A percentile compares a stretch with the other conserved stretches of the same genome.
Evolutionary conservation across 306 rosid species (phyloP).

Genomic region (Glycine soja): DNA sequence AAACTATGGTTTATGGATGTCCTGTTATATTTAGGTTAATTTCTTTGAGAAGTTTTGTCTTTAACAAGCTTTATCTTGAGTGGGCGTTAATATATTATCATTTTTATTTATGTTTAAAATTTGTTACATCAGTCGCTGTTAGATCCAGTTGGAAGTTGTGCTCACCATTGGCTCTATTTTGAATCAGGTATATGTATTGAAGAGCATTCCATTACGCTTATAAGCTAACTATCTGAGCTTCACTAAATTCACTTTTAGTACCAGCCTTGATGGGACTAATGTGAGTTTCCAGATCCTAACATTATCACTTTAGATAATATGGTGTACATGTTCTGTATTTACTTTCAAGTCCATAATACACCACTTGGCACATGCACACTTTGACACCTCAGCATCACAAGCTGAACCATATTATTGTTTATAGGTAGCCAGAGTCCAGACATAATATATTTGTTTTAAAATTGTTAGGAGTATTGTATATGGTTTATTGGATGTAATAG

Average conservation of each 20-base stretch:
- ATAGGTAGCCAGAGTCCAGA: neutral
- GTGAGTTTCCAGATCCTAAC: constrained; percentile 55
- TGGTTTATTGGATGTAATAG: neutral
- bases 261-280: constrained; percentile 70
- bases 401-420: too few relatives aligned
- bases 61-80: too few relatives aligned
- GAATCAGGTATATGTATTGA: constrained; percentile 68
- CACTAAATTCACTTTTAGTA: constrained; percentile 54
- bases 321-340: neutral
- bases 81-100: too few relatives aligned
- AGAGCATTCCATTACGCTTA: constrained; percentile 71
- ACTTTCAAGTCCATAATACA: neutral
- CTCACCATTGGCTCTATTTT: constrained; percentile 35
- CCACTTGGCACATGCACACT: too few relatives aligned
- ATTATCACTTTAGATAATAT: constrained; percentile 1
- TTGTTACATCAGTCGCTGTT: too few relatives aligned
- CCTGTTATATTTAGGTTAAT: too few relatives aligned
- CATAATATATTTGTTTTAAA: neutral
- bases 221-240: constrained; percentile 61
- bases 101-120: too few relatives aligned
- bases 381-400: too few relatives aligned
- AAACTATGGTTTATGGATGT: too few relatives aligned
- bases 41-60: too few relatives aligned
- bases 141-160: too few relatives aligned
- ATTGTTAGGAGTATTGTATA: neutral